These are phyloP conservation scores for Colletotrichum musicola DNA, from an alignment of 2,329 filamentous ascomycete species.

Conservation along the genomic window DNA sequence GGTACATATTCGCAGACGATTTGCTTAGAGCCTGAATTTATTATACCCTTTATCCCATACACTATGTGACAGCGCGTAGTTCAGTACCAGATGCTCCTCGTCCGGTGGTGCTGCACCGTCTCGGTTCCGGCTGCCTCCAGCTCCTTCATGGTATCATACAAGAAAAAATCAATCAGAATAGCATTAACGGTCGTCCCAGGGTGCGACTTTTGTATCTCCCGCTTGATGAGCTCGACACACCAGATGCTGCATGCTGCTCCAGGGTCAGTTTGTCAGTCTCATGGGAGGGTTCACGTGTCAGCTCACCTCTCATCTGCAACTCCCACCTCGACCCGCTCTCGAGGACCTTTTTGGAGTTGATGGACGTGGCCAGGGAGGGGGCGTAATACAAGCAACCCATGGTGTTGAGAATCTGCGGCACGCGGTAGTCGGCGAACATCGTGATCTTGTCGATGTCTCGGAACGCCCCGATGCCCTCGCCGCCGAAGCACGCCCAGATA, in stretches of 20 bases:
- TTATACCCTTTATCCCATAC: slow-evolving; percentile 14
- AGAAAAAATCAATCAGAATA: slow-evolving; percentile 95
- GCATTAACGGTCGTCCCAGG: slow-evolving; percentile 83
- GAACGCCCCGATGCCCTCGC: slow-evolving; percentile 83
- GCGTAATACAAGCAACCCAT: slow-evolving; percentile 88
- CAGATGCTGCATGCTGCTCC: slow-evolving; percentile 86
- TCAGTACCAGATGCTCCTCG: slow-evolving; percentile 95
- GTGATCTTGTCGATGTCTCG: slow-evolving; percentile 94
- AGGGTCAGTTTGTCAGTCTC: not conserved
- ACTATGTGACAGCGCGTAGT: not conserved
- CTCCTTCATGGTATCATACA: slow-evolving; percentile 95
- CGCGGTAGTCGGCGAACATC: slow-evolving; percentile 98
- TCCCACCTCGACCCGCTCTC: slow-evolving; percentile 83
- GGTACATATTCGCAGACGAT: slow-evolving; percentile 3
- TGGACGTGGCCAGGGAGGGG: slow-evolving; percentile 79
- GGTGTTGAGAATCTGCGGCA: slow-evolving; percentile 91
- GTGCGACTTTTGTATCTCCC: slow-evolving; percentile 81
- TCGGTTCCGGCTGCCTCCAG: slow-evolving; percentile 74
- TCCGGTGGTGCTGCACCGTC: slow-evolving; percentile 85
- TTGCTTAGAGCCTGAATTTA: too few relatives aligned
- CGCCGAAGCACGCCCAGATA: slow-evolving; percentile 95
- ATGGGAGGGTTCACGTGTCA: not conserved
- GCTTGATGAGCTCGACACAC: slow-evolving; percentile 89
- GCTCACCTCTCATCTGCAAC: slow-evolving; percentile 82
- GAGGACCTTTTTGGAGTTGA: slow-evolving; percentile 74